Evolutionary conservation across 2,329 filamentous ascomycete species (phyloP).

Genomic region (Fusarium euwallaceae): DNA sequence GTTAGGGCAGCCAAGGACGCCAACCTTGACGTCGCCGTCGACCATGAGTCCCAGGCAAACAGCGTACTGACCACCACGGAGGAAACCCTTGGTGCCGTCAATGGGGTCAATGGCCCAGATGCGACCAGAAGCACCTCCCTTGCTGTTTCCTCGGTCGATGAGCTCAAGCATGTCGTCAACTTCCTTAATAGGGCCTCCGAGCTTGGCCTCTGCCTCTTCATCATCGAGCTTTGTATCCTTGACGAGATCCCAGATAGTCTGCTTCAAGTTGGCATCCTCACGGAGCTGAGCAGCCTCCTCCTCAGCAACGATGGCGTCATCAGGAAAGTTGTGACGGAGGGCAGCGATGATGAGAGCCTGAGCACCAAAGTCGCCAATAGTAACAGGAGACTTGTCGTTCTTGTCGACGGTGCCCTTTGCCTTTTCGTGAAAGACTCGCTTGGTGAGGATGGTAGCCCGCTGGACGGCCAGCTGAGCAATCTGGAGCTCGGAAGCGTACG

Average conservation of each 20-base stretch:
- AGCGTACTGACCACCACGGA: conserved; percentile 96
- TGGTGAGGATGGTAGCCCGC: conserved; percentile 72
- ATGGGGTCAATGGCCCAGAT: conserved; percentile 99
- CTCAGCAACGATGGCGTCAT: conserved; percentile 93
- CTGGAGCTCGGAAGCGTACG: conserved; percentile 83
- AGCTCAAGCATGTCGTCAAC: conserved; percentile 76
- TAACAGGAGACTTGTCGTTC: conserved; percentile 95
- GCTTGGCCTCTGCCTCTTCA: conserved; percentile 69
- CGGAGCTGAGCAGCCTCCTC: conserved; percentile 89
- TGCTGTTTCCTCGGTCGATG: conserved; percentile 77
- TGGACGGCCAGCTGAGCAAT: conserved; percentile 91
- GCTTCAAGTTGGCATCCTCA: conserved; percentile 74
- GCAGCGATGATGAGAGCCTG: conserved; percentile 96
- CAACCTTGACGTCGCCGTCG: conserved; percentile 93
- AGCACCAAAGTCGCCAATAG: conserved; percentile 97
- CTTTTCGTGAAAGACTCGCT: conserved; percentile 77
- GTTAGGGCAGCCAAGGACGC: conserved; percentile 95
- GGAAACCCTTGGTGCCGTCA: conserved; percentile 97
- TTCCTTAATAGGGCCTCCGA: conserved; percentile 76
- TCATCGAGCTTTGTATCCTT: conserved; percentile 75
- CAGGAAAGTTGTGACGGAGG: conserved; percentile 88
- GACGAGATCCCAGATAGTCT: conserved; percentile 86
- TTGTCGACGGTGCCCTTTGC: conserved; percentile 93
- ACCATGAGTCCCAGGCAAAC: conserved; percentile 94
- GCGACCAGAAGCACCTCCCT: conserved; percentile 79